Percentiles rank a stretch among this genome's conserved stretches.
phyloP scores from a whole-genome alignment of 768 basidiomycete genomes.

The Xanthoconium purpureum region DNA sequence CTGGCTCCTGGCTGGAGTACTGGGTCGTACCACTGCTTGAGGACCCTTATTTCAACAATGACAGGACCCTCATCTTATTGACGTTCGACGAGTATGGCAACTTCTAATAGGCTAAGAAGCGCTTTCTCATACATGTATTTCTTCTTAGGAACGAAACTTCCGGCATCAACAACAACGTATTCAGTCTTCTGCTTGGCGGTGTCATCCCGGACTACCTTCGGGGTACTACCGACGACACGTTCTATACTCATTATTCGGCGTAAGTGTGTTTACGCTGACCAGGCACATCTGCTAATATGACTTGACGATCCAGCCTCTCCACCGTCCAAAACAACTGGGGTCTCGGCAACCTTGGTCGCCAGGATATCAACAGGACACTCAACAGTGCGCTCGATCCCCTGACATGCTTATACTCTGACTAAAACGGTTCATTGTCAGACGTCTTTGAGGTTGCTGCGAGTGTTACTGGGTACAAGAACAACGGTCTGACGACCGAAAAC shows the following conservation, averaged over 20 bases:
- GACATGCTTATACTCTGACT: neutral
- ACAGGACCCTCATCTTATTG: neutral
- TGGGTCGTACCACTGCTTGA: slow-evolving; percentile 29
- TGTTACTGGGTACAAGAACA: slow-evolving; percentile 40
- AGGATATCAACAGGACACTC: slow-evolving; percentile 47
- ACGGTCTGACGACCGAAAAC: slow-evolving; percentile 27
- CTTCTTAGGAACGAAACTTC: slow-evolving; percentile 26
- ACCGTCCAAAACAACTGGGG: slow-evolving; percentile 62
- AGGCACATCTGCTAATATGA: neutral
- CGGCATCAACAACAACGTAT: slow-evolving; percentile 45
- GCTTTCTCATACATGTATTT: neutral
- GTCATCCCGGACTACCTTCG: slow-evolving; percentile 42
- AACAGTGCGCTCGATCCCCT: slow-evolving; percentile 7
- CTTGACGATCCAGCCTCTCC: slow-evolving; percentile 31
- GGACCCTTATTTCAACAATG: neutral
- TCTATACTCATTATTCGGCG: slow-evolving; percentile 60
- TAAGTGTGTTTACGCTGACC: slow-evolving; percentile 5
- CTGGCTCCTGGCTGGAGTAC: slow-evolving; percentile 42
- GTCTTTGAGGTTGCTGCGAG: slow-evolving; percentile 52
- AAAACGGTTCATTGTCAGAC: slow-evolving; percentile 28
- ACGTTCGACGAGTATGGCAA: slow-evolving; percentile 2
- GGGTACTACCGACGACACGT: slow-evolving; percentile 48
- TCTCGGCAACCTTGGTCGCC: slow-evolving; percentile 56
- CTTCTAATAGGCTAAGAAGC: slow-evolving; percentile 21
- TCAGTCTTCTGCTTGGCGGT: slow-evolving; percentile 41